A percentile compares a stretch with the other conserved stretches of the same genome.
phyloP scores from a whole-genome alignment of 164 flowering plant genomes.

The Malania oleifera region DNA sequence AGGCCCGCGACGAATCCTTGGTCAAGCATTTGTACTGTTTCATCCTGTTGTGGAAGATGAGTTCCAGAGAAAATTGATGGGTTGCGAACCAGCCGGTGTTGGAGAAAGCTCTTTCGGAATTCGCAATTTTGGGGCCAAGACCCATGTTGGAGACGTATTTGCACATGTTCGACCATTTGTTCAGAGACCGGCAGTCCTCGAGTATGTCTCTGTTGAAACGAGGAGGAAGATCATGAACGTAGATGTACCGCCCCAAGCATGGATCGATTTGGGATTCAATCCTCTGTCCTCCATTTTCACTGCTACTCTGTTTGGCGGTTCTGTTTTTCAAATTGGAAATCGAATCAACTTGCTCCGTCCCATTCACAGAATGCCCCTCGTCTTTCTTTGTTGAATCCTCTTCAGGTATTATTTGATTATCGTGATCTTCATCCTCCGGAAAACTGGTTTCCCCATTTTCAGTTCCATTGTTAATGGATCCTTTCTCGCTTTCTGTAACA shows the following conservation, averaged over 20 bases:
- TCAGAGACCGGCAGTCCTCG: slow-evolving; percentile 41
- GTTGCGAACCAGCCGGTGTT: slow-evolving; percentile 63
- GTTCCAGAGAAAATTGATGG: slow-evolving; percentile 60
- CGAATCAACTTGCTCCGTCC: not conserved
- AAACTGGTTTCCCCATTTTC: not conserved
- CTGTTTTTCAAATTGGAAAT: slow-evolving; percentile 2
- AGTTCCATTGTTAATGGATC: too few relatives aligned
- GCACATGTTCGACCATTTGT: slow-evolving; percentile 61
- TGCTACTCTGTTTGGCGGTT: too few relatives aligned
- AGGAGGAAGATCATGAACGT: slow-evolving; percentile 45
- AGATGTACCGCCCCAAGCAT: slow-evolving; percentile 56
- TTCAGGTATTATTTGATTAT: too few relatives aligned
- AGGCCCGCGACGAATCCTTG: slow-evolving; percentile 46
- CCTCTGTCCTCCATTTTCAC: too few relatives aligned
- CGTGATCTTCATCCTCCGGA: too few relatives aligned
- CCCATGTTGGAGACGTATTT: slow-evolving; percentile 41
- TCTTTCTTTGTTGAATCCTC: too few relatives aligned
- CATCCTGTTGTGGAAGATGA: slow-evolving; percentile 68
- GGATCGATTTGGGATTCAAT: slow-evolving; percentile 18
- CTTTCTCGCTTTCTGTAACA: slow-evolving; percentile 3
- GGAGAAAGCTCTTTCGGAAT: slow-evolving; percentile 33
- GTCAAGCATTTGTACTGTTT: slow-evolving; percentile 67
- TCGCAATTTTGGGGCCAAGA: slow-evolving; percentile 41
- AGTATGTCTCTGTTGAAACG: slow-evolving; percentile 54
- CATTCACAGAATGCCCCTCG: not conserved